phyloP scores from a whole-genome alignment of 2,329 filamentous ascomycete species.

The Bimuria novae-zelandiae region DNA sequence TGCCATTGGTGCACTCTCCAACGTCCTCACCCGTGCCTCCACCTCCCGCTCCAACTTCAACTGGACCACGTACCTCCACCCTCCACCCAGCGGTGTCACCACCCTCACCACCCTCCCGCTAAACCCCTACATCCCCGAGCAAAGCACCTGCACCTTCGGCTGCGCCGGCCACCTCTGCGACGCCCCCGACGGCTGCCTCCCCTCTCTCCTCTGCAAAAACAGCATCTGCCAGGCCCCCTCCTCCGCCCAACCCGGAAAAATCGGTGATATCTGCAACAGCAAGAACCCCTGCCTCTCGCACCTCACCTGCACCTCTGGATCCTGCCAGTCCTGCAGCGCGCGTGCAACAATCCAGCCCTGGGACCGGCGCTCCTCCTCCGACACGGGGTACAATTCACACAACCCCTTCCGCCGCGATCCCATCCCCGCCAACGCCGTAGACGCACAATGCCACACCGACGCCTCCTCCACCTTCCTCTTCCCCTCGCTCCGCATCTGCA shows the following conservation, averaged over 20 bases:
- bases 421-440: constrained; percentile 11
- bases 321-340: constrained; percentile 26
- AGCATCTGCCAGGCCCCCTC: constrained; percentile 30
- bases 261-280: constrained; percentile 32
- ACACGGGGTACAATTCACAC: constrained; percentile 13
- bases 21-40: constrained; percentile 26
- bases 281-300: constrained; percentile 36
- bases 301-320: constrained; percentile 25
- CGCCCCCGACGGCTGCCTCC: constrained; percentile 31
- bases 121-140: constrained; percentile 38
- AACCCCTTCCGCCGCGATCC: not conserved
- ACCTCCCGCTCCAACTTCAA: constrained; percentile 36
- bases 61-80: constrained; percentile 34
- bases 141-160: constrained; percentile 36
- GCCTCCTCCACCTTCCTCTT: constrained; percentile 17
- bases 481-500: constrained; percentile 6
- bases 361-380: constrained; percentile 3
- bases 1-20: constrained; percentile 30
- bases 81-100: constrained; percentile 22
- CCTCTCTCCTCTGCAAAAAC: constrained; percentile 39
- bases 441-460: constrained; percentile 26
- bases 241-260: constrained; percentile 29
- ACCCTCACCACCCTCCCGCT: constrained; percentile 25
- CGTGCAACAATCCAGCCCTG: constrained; percentile 21
- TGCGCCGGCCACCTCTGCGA: constrained; percentile 39